Base-by-base conservation (phyloP, 2,329 filamentous ascomycete species). In the Paramyrothecium sp. region DNA sequence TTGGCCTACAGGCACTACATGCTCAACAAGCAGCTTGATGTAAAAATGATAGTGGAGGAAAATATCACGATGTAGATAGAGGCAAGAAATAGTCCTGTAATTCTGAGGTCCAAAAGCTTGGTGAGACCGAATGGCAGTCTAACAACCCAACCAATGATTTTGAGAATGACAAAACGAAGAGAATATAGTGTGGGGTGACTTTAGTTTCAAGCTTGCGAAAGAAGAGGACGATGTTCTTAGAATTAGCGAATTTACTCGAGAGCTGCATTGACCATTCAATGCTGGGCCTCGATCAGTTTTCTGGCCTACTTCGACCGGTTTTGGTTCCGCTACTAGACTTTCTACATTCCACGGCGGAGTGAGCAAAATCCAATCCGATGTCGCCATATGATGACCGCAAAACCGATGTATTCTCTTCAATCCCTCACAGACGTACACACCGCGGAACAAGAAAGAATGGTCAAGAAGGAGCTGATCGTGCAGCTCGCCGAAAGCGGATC, bases 171-270 rank as follows among this genome's bases (percentile, higher is more conserved):
- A 48, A 17, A 10, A 48, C 20, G 44, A 19, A 17, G 20, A 48
- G 8, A n/a, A 48, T n/a, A 8, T 21, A 19, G 44, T n/a, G 19
- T 11, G 10, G 10, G 44, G 16, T 10, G 19, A 19, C n/a, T 17
- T 10, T 11, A 21, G 20, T n/a, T n/a, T 10, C 51, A 23, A 56
- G 7, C 47, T 34, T 20, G 19, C 48, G 0, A 53, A 56, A 7
- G 54, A 60, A 22, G 54, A 60, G 51, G 23, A 48, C 11, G 49
- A 38, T 3, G 53, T 60, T 26, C 30, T 22, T 12, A 33, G 56
- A 2, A 60, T 58, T 22, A 60, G 58, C 48, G 52, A 26, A 2
- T 60, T 60, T 49, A 58, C 58, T 20, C 58, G 58, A 38, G 50
- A 58, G 17, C 44, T n/a, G n/a, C n/a, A n/a, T n/a, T n/a, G n/a